phyloP scores from a whole-genome alignment of 495 filamentous ascomycete species.

The Penicillium robsamsonii region DNA sequence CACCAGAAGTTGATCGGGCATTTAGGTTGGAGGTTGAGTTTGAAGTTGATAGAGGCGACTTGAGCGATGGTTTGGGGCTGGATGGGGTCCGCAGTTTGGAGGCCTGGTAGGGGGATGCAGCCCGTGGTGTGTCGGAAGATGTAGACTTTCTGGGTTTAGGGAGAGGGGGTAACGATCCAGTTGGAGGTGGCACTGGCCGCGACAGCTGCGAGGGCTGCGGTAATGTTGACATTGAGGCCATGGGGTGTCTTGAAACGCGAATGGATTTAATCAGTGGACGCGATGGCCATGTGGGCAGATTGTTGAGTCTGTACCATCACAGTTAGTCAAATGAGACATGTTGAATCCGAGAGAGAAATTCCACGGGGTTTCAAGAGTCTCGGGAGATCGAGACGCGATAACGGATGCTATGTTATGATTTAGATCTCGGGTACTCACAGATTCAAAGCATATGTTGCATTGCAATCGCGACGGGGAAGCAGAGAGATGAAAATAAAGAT shows the following conservation, averaged over 20 bases:
- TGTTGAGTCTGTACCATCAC: background rate
- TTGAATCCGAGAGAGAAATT: too few relatives aligned
- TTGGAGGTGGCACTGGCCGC: slow-evolving; percentile 61
- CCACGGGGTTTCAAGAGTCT: too few relatives aligned
- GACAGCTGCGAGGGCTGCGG: slow-evolving; percentile 63
- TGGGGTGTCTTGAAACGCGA: slow-evolving; percentile 24
- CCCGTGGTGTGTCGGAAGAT: slow-evolving; percentile 45
- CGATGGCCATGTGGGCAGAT: slow-evolving; percentile 17
- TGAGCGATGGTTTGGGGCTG: slow-evolving; percentile 52
- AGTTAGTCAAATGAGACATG: background rate
- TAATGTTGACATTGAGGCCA: slow-evolving; percentile 58
- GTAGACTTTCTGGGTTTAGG: slow-evolving; percentile 71
- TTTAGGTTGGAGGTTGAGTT: slow-evolving; percentile 41
- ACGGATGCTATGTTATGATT: background rate
- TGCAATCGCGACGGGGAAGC: slow-evolving; percentile 20
- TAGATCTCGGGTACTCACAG: slow-evolving; percentile 23
- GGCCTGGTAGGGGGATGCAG: slow-evolving; percentile 41
- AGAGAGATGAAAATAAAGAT: background rate
- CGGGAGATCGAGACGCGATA: too few relatives aligned
- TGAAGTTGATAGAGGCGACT: slow-evolving; percentile 44
- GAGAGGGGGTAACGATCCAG: slow-evolving; percentile 64
- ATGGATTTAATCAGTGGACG: slow-evolving; percentile 10
- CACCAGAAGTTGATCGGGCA: slow-evolving; percentile 41
- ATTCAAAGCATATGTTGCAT: slow-evolving; percentile 21
- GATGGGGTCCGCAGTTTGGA: slow-evolving; percentile 66